Evolutionary conservation across 306 rosid species (phyloP).

Genomic region (Potentilla sterilis): DNA sequence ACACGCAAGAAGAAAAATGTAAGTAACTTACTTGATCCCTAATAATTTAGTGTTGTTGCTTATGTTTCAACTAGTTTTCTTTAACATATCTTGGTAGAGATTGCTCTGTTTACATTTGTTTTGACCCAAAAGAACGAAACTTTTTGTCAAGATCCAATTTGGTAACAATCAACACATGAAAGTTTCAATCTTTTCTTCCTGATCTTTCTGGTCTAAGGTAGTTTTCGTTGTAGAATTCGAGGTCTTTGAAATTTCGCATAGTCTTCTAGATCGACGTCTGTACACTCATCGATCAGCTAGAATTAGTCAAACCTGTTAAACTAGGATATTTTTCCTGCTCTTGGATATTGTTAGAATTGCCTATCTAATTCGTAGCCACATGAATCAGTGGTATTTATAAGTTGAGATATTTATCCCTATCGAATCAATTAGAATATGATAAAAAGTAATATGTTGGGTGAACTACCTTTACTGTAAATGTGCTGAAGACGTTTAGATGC

Average conservation of each 20-base stretch:
- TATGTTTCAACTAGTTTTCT: background rate
- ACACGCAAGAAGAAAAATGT: constrained; percentile 40
- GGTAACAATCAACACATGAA: background rate
- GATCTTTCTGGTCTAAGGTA: background rate
- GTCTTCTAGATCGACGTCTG: background rate
- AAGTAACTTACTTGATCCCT: constrained; percentile 23
- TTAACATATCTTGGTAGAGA: background rate
- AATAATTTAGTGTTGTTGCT: background rate
- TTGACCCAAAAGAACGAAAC: background rate
- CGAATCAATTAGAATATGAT: background rate
- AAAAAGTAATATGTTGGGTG: background rate
- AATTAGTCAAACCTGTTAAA: background rate
- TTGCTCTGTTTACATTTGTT: background rate
- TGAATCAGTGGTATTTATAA: background rate
- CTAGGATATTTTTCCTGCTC: background rate
- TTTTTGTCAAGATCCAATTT: background rate
- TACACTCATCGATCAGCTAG: background rate
- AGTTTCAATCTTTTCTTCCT: background rate
- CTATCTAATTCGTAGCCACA: background rate
- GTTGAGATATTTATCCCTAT: background rate
- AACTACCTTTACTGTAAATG: background rate
- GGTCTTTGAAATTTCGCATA: background rate
- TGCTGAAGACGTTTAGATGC: background rate
- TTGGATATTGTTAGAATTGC: background rate
- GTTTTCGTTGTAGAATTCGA: background rate